Evolutionary conservation across 768 basidiomycete genomes (phyloP), one percentile per base, ranked within the genome.

Genomic region (Russula sp.): DNA sequence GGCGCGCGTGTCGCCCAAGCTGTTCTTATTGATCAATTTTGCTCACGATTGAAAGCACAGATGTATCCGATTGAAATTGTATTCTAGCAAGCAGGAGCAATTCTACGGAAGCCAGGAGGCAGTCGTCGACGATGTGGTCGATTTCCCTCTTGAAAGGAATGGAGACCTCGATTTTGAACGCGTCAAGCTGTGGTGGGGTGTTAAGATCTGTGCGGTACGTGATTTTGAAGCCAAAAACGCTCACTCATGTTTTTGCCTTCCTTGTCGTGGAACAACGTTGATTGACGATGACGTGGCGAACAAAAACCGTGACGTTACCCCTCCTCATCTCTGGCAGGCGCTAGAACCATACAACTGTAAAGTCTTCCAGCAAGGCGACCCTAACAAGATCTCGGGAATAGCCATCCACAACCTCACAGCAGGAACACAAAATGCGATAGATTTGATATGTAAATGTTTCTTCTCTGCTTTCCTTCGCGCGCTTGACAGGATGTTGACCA

Each of bases 121-220:
- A 22, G 24, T 57, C 22, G n/a, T 57, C 38, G 65, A 67, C 22
- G 68, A 69, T 50, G 58, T 64, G 38, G 26, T 63, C 34, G 68
- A 69, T 22, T 64, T 69, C 9, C 68, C 66, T 10, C 51, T 69
- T n/a, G 46, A 38, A 13, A 42, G 53, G 4, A 59, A 60, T n/a
- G 68, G 68, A 18, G 63, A 61, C 40, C 59, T 69, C 38, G 48
- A 68, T 28, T 50, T 69, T 8, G 59, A 48, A 42, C 62, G 57
- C n/a, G 59, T 68, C 56, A 61, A 59, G 57, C 28, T 49, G 2
- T 68, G 59, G 59, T 69, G 66, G 63, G 68, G 68, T 20, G 38
- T 69, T 32, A 36, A 48, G 2, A 20, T 34, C 6, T 64, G 55
- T 26, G 30, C 46, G 42, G 68, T 69, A 40, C 26, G 66, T 64